Evolutionary conservation across 306 rosid species (phyloP).

Genomic region (Senna siamea): DNA sequence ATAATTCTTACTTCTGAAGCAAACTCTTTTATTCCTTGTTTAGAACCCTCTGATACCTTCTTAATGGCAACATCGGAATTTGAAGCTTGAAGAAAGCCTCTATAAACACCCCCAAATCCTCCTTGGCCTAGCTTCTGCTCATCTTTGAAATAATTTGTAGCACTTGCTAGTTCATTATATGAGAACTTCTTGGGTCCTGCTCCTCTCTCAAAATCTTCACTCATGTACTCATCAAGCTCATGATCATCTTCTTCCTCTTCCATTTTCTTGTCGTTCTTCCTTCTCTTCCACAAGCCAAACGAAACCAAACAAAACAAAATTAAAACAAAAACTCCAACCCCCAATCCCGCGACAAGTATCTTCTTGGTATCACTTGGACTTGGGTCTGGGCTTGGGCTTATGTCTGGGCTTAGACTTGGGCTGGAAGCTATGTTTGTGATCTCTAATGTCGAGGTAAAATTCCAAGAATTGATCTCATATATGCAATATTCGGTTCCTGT

Average conservation of each 20-base stretch:
- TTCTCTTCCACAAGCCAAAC: too few species aligned
- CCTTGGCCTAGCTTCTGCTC: conserved; percentile 34
- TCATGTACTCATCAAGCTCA: not conserved
- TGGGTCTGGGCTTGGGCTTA: too few species aligned
- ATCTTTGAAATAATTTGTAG: not conserved
- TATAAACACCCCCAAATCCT: conserved; percentile 48
- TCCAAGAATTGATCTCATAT: too few species aligned
- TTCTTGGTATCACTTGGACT: too few species aligned
- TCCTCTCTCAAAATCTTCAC: not conserved
- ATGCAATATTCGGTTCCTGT: too few species aligned
- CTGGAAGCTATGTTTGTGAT: too few species aligned
- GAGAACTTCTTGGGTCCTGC: conserved; percentile 28
- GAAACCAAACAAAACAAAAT: too few species aligned
- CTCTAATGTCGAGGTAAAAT: too few species aligned
- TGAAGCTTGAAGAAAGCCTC: conserved; percentile 33
- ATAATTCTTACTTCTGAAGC: conserved; percentile 43
- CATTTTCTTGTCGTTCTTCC: not conserved
- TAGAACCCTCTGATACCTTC: conserved; percentile 36
- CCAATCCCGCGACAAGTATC: too few species aligned
- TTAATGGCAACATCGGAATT: conserved; percentile 39
- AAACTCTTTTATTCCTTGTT: conserved; percentile 41
- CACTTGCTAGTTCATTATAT: not conserved
- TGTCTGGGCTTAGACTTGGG: too few species aligned
- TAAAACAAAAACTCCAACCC: too few species aligned
- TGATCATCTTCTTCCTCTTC: not conserved